phyloP scores from a whole-genome alignment of 495 filamentous ascomycete species.

The Aspergillus conjunctus region DNA sequence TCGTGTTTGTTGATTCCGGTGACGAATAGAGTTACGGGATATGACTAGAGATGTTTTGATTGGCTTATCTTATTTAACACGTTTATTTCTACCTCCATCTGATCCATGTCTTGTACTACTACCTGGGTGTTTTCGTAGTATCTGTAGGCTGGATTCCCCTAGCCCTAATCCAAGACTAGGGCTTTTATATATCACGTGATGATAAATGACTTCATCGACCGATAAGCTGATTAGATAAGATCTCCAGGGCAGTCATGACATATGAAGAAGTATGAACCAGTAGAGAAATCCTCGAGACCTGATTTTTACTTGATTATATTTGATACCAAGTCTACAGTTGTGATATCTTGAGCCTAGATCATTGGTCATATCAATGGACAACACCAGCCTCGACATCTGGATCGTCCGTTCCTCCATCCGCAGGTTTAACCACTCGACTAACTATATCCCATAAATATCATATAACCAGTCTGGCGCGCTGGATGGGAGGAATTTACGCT shows the following conservation, averaged over 20 bases:
- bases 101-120: no score
- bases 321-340: background rate
- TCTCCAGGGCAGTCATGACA: slow-evolving; percentile 1
- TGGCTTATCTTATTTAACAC: slow-evolving; percentile 5
- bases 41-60: slow-evolving; percentile 22
- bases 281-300: no score
- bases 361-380: slow-evolving; percentile 40
- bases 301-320: no score
- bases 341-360: no score
- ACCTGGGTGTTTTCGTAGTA: background rate
- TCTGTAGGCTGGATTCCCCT: background rate
- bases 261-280: background rate
- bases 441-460: slow-evolving; percentile 7
- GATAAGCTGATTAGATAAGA: slow-evolving; percentile 27
- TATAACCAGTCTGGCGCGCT: slow-evolving; percentile 72
- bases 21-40: slow-evolving; percentile 38
- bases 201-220: slow-evolving; percentile 19
- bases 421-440: background rate
- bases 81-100: background rate
- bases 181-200: slow-evolving; percentile 18
- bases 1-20: slow-evolving; percentile 40
- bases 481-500: slow-evolving; percentile 84
- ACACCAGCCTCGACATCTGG: slow-evolving; percentile 56
- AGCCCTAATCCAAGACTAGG: slow-evolving; percentile 18
- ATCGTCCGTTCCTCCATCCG: slow-evolving; percentile 36